phyloP scores from a whole-genome alignment of 1,284 basidiomycete genomes.

The Apiotrichum veenhuisii region DNA sequence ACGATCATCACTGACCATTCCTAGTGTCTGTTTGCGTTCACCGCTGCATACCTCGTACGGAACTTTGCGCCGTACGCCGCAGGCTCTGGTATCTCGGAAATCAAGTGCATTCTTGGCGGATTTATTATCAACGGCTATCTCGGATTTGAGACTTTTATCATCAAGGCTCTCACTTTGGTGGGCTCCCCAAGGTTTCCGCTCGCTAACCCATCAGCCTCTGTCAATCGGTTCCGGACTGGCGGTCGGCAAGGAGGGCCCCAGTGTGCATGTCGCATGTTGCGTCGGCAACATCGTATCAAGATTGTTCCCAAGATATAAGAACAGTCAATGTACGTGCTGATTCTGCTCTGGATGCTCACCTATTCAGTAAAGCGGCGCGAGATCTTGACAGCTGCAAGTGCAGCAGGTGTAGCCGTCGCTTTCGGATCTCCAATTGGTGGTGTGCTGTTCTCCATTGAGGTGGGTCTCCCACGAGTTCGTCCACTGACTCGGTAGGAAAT shows the following conservation, averaged over 20 bases:
- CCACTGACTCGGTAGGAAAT: constrained; percentile 67
- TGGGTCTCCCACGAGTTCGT: constrained; percentile 21
- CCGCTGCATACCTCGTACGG: constrained; percentile 82
- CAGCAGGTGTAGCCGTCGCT: constrained; percentile 94
- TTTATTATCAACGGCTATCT: constrained; percentile 96
- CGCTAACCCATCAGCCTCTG: constrained; percentile 62
- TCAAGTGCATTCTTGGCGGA: constrained; percentile 96
- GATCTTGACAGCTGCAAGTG: constrained; percentile 89
- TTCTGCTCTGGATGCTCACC: neutral
- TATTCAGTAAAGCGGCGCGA: constrained; percentile 85
- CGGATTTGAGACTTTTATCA: constrained; percentile 78
- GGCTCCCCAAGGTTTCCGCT: constrained; percentile 30
- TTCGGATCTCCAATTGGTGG: constrained; percentile 98
- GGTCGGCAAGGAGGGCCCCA: constrained; percentile 97
- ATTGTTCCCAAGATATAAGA: constrained; percentile 73
- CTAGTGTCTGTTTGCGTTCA: constrained; percentile 72
- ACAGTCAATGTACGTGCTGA: constrained; percentile 73
- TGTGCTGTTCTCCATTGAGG: constrained; percentile 76
- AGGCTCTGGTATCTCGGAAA: constrained; percentile 97
- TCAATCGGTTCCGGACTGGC: constrained; percentile 97
- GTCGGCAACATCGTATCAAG: constrained; percentile 84
- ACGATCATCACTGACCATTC: neutral
- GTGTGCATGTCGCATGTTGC: constrained; percentile 94
- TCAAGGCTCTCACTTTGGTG: constrained; percentile 88
- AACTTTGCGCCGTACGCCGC: constrained; percentile 91